Base-by-base conservation (phyloP, 805 yeast species). In the Yarrowia sp. region DNA sequence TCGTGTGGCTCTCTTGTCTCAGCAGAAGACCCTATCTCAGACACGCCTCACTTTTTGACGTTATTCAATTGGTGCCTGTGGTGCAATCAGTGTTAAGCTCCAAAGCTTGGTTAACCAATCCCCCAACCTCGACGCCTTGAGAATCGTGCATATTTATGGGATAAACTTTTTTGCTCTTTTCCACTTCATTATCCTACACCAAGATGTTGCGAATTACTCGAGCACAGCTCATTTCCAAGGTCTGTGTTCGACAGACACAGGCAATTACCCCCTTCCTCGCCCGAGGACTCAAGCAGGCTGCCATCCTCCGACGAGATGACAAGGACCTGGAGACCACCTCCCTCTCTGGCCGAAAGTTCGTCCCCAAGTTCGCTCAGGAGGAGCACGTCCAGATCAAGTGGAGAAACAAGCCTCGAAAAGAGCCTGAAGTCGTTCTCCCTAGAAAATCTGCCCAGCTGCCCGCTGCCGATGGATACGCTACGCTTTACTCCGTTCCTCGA, bases 181-280 rank as follows among this genome's bases (percentile, higher is more conserved):
- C n/a, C 33, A 17, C 8, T 33, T 11, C 13, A 43, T 11, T 10
- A 13, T 8, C 15, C 31, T 18, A 33, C 41, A 13, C 42, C 42
- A 38, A 51, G 35, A 51, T 51, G 58, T 51, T 51, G 58, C 14
- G 58, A 51, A 51, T 51, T 28, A n/a, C 58, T 13, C 43, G 58
- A 51, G 58, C 58, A 36, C 58, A 22, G 58, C 58, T 51, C 58
- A 22, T 51, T 51, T 51, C 58, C 58, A 51, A 51, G 43, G 58
- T n/a, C 58, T 51, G 58, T 51, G 58, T 18, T 22, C 58, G 58
- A 9, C 58, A 51, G 58, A 55, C 61, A 15, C 36, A 31, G 61
- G 11, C 61, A 41, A 39, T 55, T 55, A 28, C 28, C 31, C 47
- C 61, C 28, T 28, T 55, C 15, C 38, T 47, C 31, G 6, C n/a